phyloP scores from a whole-genome alignment of 129 eudicot species.

The Smallanthus sonchifolius region DNA sequence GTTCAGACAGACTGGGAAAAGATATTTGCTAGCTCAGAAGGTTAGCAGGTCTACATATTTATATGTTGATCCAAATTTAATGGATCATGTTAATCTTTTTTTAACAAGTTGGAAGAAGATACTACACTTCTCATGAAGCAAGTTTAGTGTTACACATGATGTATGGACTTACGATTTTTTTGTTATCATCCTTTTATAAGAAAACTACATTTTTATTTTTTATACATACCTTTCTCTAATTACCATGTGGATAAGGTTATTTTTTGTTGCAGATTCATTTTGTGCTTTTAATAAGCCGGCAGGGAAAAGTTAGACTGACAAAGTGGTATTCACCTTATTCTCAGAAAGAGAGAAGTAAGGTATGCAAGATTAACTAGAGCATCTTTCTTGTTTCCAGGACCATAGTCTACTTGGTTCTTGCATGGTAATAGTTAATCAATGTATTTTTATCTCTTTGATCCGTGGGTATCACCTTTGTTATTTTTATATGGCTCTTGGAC shows the following conservation, averaged over 20 bases:
- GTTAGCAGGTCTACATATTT: not conserved
- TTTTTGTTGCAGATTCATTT: constrained; percentile 58
- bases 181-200: not conserved
- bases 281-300: constrained; percentile 85
- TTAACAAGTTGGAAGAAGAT: not conserved
- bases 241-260: constrained; percentile 5
- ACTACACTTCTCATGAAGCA: constrained; percentile 10
- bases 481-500: not conserved
- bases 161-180: not conserved
- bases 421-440: not conserved
- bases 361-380: constrained; percentile 25
- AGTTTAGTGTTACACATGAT: not conserved
- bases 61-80: not conserved
- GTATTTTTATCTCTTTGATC: not conserved
- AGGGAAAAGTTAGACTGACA: constrained; percentile 93
- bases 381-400: not conserved
- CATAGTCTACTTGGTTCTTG: not conserved
- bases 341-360: constrained; percentile 94
- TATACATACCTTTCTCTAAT: not conserved
- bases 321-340: constrained; percentile 95
- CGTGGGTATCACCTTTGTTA: not conserved
- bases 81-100: not conserved
- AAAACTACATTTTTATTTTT: not conserved
- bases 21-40: not conserved
- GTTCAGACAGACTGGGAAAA: not conserved